These are phyloP conservation scores for Aspergillus asperescens DNA, from an alignment of 495 filamentous ascomycete genomes.

Conservation along the genomic window DNA sequence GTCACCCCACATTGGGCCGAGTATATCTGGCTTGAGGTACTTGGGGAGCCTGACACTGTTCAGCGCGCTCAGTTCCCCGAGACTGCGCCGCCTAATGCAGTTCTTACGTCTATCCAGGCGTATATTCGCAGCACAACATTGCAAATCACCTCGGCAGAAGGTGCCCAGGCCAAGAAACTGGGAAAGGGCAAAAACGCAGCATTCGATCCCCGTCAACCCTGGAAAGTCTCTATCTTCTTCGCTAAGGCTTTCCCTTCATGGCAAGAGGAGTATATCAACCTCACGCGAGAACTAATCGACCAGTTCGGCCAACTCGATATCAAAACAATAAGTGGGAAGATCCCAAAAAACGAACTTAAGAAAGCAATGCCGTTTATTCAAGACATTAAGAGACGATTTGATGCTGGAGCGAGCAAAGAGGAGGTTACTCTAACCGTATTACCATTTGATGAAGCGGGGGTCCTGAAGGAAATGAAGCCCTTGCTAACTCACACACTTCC, in stretches of 20 bases:
- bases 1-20: slow-evolving; percentile 94
- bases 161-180: slow-evolving; percentile 70
- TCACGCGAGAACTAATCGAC: slow-evolving; percentile 65
- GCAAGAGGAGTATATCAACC: slow-evolving; percentile 87
- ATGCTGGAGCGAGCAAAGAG: slow-evolving; percentile 47
- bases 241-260: slow-evolving; percentile 75
- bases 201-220: slow-evolving; percentile 86
- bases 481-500: too few relatives aligned
- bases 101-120: slow-evolving; percentile 66
- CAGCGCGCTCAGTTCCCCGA: slow-evolving; percentile 75
- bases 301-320: slow-evolving; percentile 56
- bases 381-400: slow-evolving; percentile 74
- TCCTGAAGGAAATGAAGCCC: slow-evolving; percentile 58
- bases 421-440: slow-evolving; percentile 60
- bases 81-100: slow-evolving; percentile 54
- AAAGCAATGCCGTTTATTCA: slow-evolving; percentile 98
- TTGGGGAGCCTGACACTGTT: slow-evolving; percentile 57
- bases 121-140: slow-evolving; percentile 73
- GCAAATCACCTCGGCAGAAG: slow-evolving; percentile 83
- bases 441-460: slow-evolving; percentile 75
- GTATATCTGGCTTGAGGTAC: slow-evolving; percentile 85
- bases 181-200: slow-evolving; percentile 75
- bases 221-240: slow-evolving; percentile 82
- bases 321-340: slow-evolving; percentile 67
- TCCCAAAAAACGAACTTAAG: slow-evolving; percentile 88